These are phyloP conservation scores for Phlegmacium glaucopus DNA, from an alignment of 768 basidiomycete genomes.

Conservation along the genomic window DNA sequence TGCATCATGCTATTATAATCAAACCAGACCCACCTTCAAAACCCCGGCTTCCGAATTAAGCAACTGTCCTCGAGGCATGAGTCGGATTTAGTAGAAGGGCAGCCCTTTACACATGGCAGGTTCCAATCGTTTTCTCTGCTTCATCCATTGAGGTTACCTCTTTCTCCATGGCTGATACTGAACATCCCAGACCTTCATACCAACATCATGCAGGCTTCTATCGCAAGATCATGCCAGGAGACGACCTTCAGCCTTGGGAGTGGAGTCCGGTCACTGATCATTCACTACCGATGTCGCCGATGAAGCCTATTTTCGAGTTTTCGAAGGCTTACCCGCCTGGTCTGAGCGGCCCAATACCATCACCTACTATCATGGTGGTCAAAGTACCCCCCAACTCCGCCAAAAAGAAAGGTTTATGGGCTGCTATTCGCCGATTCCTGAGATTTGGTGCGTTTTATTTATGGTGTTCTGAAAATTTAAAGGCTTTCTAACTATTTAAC, in stretches of 20 bases:
- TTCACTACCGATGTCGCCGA: constrained; percentile 16
- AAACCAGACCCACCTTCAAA: too few species aligned
- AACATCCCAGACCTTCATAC: constrained; percentile 4
- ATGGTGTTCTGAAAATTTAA: background rate
- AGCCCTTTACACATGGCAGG: background rate
- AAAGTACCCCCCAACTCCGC: background rate
- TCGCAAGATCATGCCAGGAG: constrained; percentile 18
- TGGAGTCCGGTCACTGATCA: constrained; percentile 14
- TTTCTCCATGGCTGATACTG: background rate
- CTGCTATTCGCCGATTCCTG: constrained; percentile 12
- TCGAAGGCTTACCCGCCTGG: constrained; percentile 2
- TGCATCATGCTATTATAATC: too few species aligned
- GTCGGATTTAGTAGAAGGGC: background rate
- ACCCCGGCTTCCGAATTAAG: background rate
- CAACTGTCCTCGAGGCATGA: background rate
- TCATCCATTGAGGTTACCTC: background rate
- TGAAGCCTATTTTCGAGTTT: constrained; percentile 21
- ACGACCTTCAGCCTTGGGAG: constrained; percentile 24
- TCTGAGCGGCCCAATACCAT: constrained; percentile 2
- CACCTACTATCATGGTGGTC: constrained; percentile 7
- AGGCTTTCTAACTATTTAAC: background rate
- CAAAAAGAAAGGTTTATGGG: constrained; percentile 11
- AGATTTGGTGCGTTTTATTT: constrained; percentile 2
- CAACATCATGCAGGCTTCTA: constrained; percentile 28
- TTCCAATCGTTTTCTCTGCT: background rate